phyloP scores from a whole-genome alignment of 345 rosid species.

The Boechera stricta region DNA sequence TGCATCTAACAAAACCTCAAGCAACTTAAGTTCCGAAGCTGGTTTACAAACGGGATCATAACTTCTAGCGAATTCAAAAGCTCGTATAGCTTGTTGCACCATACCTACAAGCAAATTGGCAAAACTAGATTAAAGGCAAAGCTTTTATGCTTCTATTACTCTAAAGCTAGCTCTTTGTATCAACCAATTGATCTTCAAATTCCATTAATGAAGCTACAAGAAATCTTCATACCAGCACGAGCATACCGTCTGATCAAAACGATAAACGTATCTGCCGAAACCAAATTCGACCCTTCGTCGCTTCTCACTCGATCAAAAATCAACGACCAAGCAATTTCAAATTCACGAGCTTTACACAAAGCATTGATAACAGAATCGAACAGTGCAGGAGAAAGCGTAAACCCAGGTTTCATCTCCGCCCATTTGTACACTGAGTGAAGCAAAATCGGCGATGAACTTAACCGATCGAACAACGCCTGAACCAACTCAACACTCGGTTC shows the following conservation, averaged over 20 bases:
- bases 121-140: conserved; percentile 15
- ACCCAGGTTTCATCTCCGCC: conserved; percentile 73
- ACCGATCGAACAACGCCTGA: conserved; percentile 57
- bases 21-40: conserved; percentile 50
- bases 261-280: conserved; percentile 68
- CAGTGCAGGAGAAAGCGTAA: conserved; percentile 51
- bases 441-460: conserved; percentile 72
- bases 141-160: background rate
- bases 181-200: background rate
- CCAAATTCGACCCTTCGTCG: conserved; percentile 47
- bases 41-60: conserved; percentile 44
- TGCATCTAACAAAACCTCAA: conserved; percentile 80
- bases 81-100: conserved; percentile 65
- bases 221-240: conserved; percentile 66
- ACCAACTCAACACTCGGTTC: conserved; percentile 59
- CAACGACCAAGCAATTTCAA: conserved; percentile 73
- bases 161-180: background rate
- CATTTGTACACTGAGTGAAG: conserved; percentile 64
- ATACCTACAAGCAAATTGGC: conserved; percentile 53
- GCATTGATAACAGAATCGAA: conserved; percentile 57
- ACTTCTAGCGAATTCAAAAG: conserved; percentile 65
- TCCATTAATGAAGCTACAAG: conserved; percentile 23
- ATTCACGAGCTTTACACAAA: conserved; percentile 72
- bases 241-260: conserved; percentile 79
- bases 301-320: conserved; percentile 57